phyloP scores from a whole-genome alignment of 805 yeast species.

The Schizosaccharomyces lindneri region DNA sequence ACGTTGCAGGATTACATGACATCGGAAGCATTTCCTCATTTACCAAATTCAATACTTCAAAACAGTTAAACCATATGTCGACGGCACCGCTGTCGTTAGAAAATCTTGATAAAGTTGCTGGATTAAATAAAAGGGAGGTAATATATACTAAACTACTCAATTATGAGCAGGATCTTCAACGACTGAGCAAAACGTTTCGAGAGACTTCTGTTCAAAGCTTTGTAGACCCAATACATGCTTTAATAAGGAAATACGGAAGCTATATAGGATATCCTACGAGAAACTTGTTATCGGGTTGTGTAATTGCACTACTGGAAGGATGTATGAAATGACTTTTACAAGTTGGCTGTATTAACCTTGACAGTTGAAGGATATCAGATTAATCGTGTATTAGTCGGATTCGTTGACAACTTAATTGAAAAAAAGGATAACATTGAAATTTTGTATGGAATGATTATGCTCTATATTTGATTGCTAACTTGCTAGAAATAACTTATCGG shows the following conservation, averaged over 20 bases:
- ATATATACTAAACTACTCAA: background rate
- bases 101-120: background rate
- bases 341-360: background rate
- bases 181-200: background rate
- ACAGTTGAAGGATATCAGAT: background rate
- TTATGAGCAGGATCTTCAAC: background rate
- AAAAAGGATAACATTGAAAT: background rate
- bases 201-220: background rate
- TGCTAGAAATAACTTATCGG: background rate
- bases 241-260: background rate
- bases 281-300: background rate
- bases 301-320: background rate
- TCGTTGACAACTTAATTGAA: background rate
- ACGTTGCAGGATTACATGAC: too few relatives aligned
- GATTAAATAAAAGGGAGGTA: background rate
- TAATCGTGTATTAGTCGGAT: background rate
- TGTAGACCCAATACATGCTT: background rate
- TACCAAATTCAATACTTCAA: too few relatives aligned
- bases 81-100: background rate
- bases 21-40: too few relatives aligned
- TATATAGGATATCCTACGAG: background rate
- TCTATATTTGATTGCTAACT: background rate
- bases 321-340: background rate
- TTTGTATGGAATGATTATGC: background rate
- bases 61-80: background rate